Evolutionary conservation across 1,139 yeast genomes (phyloP).

Genomic region (Geotrichum candidum): DNA sequence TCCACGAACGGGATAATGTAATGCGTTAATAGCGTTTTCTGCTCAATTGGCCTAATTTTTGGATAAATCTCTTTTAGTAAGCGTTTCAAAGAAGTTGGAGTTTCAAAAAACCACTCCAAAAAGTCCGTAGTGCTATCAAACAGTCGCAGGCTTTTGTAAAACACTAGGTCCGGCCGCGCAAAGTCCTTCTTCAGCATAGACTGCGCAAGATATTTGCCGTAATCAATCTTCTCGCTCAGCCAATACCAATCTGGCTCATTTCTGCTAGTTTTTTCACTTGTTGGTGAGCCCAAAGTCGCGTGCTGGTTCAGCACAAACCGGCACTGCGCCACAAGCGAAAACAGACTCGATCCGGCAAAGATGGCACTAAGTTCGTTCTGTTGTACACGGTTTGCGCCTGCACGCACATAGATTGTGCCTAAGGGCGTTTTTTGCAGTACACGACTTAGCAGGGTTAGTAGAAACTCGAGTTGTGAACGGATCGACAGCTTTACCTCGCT

Average conservation of each 20-base stretch:
- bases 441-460: not conserved
- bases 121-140: not conserved
- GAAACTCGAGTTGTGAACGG: constrained; percentile 2
- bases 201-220: constrained; percentile 7
- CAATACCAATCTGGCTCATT: not conserved
- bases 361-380: constrained; percentile 7
- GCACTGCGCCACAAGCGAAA: constrained; percentile 5
- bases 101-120: not conserved
- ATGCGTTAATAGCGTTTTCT: constrained; percentile 2
- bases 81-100: not conserved
- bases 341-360: constrained; percentile 12
- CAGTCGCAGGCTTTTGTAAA: constrained; percentile 6
- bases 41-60: constrained; percentile 3
- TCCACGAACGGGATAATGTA: constrained; percentile 12
- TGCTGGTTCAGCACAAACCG: constrained; percentile 4
- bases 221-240: constrained; percentile 3
- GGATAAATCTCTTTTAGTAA: not conserved
- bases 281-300: not conserved
- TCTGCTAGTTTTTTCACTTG: not conserved
- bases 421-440: not conserved
- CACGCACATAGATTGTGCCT: constrained; percentile 2
- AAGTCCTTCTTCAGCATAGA: not conserved
- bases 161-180: not conserved
- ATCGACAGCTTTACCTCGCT: constrained; percentile 8
- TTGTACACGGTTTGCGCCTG: not conserved